These are phyloP conservation scores for Metschnikowia gruessii DNA, from an alignment of 805 yeast species.

Conservation along the genomic window DNA sequence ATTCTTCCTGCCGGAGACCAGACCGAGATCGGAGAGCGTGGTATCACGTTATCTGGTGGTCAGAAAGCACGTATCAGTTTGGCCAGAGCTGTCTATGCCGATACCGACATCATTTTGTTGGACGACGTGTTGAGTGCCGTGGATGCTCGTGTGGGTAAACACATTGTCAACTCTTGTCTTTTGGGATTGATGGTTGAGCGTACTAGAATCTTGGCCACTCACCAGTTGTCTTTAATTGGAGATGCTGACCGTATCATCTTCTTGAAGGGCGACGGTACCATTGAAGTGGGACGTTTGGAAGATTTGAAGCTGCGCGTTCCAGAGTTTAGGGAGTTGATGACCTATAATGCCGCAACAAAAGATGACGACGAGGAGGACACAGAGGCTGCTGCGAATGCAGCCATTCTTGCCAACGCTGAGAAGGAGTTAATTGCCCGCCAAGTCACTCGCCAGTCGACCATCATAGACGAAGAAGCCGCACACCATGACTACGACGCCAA, in stretches of 20 bases:
- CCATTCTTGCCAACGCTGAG: conserved; percentile 19
- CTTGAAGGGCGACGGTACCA: conserved; percentile 59
- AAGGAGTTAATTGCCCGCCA: conserved; percentile 14
- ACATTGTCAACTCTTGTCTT: conserved; percentile 68
- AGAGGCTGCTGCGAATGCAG: conserved; percentile 8
- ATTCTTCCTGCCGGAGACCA: conserved; percentile 70
- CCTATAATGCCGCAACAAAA: conserved; percentile 28
- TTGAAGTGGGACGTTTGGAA: conserved; percentile 58
- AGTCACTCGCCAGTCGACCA: conserved; percentile 20
- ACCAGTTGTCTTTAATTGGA: conserved; percentile 69
- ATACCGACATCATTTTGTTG: conserved; percentile 61
- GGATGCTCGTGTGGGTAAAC: conserved; percentile 83
- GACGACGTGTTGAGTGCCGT: conserved; percentile 86
- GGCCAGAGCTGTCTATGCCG: conserved; percentile 76
- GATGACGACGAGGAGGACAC: conserved; percentile 23
- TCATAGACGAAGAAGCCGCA: conserved; percentile 31
- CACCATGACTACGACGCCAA: conserved; percentile 32
- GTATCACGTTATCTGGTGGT: conserved; percentile 85
- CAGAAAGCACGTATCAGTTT: conserved; percentile 79
- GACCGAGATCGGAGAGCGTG: conserved; percentile 83
- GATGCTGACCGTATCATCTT: conserved; percentile 69
- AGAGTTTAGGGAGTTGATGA: conserved; percentile 40
- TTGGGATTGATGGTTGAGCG: conserved; percentile 52
- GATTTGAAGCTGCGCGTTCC: conserved; percentile 45
- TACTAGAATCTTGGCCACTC: conserved; percentile 80